These are phyloP conservation scores for Cutaneotrichosporon cavernicola DNA, from an alignment of 1,284 basidiomycete species.

Conservation along the genomic window DNA sequence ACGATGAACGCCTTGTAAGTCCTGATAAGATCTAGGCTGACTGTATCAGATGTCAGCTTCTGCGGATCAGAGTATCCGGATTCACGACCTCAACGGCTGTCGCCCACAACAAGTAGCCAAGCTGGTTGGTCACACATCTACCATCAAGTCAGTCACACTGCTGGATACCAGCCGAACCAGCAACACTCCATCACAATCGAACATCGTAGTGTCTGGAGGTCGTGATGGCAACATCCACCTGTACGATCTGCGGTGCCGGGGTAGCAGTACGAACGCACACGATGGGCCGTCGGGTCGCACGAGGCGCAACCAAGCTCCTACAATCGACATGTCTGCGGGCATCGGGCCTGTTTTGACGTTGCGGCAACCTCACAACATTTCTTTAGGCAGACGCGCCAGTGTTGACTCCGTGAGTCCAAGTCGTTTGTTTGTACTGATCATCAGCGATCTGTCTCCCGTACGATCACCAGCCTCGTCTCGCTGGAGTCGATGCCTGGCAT, in stretches of 20 bases:
- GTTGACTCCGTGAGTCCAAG: slow-evolving; percentile 2
- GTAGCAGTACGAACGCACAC: slow-evolving; percentile 9
- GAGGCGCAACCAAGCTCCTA: background rate
- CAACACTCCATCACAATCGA: slow-evolving; percentile 19
- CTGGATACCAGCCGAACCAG: slow-evolving; percentile 37
- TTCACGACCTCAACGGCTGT: slow-evolving; percentile 38
- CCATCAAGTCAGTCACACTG: slow-evolving; percentile 47
- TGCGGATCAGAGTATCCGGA: slow-evolving; percentile 46
- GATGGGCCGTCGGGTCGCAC: slow-evolving; percentile 13
- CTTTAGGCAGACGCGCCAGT: background rate
- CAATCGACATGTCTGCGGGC: background rate
- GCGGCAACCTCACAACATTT: slow-evolving; percentile 22
- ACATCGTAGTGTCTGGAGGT: slow-evolving; percentile 46
- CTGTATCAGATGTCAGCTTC: slow-evolving; percentile 47
- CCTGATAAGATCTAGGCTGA: background rate
- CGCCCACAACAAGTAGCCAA: slow-evolving; percentile 33
- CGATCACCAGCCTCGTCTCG: slow-evolving; percentile 50
- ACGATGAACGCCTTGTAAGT: slow-evolving; percentile 56
- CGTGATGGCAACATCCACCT: slow-evolving; percentile 54
- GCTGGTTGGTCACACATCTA: slow-evolving; percentile 47
- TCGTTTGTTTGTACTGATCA: background rate
- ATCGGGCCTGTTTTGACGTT: slow-evolving; percentile 21
- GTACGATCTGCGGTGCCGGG: slow-evolving; percentile 49
- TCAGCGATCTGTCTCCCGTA: slow-evolving; percentile 44
- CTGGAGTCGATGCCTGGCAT: slow-evolving; percentile 46